These are phyloP conservation scores for Medicago lupulina DNA, from an alignment of 306 rosid genomes.

Conservation along the genomic window DNA sequence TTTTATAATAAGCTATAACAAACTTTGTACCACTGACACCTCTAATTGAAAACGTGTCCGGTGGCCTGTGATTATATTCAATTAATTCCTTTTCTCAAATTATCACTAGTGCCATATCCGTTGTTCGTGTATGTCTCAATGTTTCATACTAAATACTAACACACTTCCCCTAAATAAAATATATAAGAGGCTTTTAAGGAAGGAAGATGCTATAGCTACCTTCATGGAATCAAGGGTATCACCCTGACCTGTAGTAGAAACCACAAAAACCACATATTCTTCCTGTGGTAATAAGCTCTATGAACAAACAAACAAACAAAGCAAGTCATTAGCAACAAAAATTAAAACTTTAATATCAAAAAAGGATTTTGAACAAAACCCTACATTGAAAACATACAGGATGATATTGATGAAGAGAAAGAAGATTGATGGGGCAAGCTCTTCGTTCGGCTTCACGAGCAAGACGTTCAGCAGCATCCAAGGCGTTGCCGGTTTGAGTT, in stretches of 20 bases:
- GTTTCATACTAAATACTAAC: no score
- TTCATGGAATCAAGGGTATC: slow-evolving; percentile 91
- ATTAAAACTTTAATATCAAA: neutral
- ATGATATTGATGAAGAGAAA: slow-evolving; percentile 72
- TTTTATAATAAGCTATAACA: no score
- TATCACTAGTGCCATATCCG: no score
- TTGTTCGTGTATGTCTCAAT: no score
- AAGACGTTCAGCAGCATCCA: slow-evolving; percentile 86
- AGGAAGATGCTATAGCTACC: slow-evolving; percentile 44
- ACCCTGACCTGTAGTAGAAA: slow-evolving; percentile 97
- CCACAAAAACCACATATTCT: slow-evolving; percentile 71
- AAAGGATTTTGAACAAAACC: neutral
- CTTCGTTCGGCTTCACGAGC: slow-evolving; percentile 86
- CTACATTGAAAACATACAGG: slow-evolving; percentile 49
- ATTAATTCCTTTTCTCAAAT: no score
- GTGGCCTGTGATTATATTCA: no score
- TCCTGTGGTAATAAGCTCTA: slow-evolving; percentile 71
- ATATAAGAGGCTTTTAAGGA: neutral
- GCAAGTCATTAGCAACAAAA: slow-evolving; percentile 19
- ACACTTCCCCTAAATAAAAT: no score
- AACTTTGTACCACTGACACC: no score
- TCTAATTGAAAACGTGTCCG: no score
- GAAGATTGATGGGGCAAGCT: slow-evolving; percentile 57
- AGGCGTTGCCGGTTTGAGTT: slow-evolving; percentile 84
- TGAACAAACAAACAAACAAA: slow-evolving; percentile 30